Evolutionary conservation across 306 rosid species (phyloP).

Genomic region (Malus fusca): DNA sequence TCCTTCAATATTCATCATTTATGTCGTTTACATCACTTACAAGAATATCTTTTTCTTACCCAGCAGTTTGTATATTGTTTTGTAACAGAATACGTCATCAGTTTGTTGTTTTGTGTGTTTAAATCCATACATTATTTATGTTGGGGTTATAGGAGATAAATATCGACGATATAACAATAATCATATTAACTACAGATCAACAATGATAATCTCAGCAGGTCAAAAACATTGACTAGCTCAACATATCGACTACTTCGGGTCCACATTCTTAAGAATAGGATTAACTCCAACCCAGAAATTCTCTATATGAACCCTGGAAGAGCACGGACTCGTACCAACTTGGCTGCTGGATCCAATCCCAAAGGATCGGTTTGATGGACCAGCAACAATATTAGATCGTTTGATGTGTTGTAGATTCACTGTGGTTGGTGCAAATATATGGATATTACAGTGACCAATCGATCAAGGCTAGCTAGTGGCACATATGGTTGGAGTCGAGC

Average conservation of each 20-base stretch:
- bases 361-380: background rate
- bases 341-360: constrained; percentile 10
- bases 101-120: too few species aligned
- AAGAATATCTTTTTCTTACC: background rate
- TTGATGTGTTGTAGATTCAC: constrained; percentile 9
- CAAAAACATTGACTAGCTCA: too few species aligned
- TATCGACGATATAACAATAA: too few species aligned
- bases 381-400: constrained; percentile 1
- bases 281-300: too few species aligned
- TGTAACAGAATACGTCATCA: background rate
- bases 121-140: too few species aligned
- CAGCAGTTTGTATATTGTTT: too few species aligned
- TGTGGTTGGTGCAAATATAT: background rate
- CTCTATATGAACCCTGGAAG: background rate
- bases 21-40: background rate
- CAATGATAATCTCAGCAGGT: too few species aligned
- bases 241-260: too few species aligned
- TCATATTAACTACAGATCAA: too few species aligned
- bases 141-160: too few species aligned
- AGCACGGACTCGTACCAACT: constrained; percentile 41
- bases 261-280: too few species aligned
- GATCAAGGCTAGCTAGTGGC: background rate
- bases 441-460: constrained; percentile 2
- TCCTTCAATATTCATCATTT: background rate
- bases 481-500: background rate